These are phyloP conservation scores for Moesziomyces sp. DNA, from an alignment of 1,284 basidiomycete species.

Conservation along the genomic window DNA sequence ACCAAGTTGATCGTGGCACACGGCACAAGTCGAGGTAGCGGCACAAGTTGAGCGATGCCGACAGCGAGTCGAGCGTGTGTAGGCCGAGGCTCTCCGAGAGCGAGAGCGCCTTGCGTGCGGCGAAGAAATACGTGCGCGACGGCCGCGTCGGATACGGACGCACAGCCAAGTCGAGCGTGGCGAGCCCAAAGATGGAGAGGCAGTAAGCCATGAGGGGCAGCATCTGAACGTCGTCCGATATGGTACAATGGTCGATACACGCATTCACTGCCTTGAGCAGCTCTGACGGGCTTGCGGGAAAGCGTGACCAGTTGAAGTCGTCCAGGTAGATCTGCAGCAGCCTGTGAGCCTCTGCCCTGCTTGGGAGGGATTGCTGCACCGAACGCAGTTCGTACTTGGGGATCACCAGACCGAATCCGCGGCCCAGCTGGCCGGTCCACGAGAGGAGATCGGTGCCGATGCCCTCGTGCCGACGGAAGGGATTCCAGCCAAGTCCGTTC, in stretches of 20 bases:
- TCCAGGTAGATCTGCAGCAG: constrained; percentile 38
- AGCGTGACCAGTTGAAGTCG: constrained; percentile 45
- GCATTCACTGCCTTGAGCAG: constrained; percentile 18
- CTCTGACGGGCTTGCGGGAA: constrained; percentile 25
- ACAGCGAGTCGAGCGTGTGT: constrained; percentile 42
- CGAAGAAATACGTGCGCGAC: constrained; percentile 43
- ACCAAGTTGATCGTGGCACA: constrained; percentile 38
- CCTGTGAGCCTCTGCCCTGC: constrained; percentile 26
- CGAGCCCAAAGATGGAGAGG: constrained; percentile 32
- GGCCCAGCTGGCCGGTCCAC: constrained; percentile 41
- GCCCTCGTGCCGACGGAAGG: constrained; percentile 41
- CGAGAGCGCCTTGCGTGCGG: constrained; percentile 40
- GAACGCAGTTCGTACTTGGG: constrained; percentile 45
- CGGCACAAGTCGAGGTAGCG: constrained; percentile 41
- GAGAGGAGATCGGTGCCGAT: constrained; percentile 41
- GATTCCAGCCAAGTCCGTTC: constrained; percentile 44
- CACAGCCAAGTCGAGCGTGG: constrained; percentile 35
- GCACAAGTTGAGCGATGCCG: constrained; percentile 40
- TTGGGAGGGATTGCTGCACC: constrained; percentile 38
- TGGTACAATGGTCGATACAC: constrained; percentile 27
- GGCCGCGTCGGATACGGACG: constrained; percentile 37
- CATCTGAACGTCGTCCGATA: constrained; percentile 43
- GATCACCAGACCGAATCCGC: constrained; percentile 43
- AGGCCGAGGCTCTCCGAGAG: constrained; percentile 37
- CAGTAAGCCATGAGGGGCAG: constrained; percentile 41